These are phyloP conservation scores for Lagenidium giganteum DNA, from an alignment of 352 stramenopile species.

Conservation along the genomic window DNA sequence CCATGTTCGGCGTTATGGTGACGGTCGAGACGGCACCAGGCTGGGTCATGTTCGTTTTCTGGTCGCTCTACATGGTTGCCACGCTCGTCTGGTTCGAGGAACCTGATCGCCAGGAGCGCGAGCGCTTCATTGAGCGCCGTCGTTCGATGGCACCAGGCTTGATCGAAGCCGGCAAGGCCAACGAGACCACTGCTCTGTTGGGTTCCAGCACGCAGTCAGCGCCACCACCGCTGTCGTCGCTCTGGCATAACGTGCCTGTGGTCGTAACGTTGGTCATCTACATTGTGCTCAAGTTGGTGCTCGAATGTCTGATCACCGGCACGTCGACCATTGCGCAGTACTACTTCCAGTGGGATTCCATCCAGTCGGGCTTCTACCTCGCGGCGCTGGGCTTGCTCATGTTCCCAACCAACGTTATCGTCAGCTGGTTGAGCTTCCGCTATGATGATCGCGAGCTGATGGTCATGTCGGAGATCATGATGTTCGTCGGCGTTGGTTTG, in stretches of 20 bases:
- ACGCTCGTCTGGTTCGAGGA: constrained; percentile 64
- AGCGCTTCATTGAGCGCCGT: constrained; percentile 37
- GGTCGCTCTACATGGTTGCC: constrained; percentile 51
- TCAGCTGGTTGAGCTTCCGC: constrained; percentile 84
- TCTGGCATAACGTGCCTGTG: constrained; percentile 73
- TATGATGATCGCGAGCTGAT: constrained; percentile 93
- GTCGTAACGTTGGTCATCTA: constrained; percentile 83
- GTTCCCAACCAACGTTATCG: constrained; percentile 90
- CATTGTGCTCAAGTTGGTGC: constrained; percentile 89
- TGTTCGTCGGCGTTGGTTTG: constrained; percentile 84
- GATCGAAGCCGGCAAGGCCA: constrained; percentile 30
- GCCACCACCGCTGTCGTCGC: constrained; percentile 36
- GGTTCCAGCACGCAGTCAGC: constrained; percentile 1
- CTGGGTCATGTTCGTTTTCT: constrained; percentile 86
- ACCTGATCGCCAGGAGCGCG: constrained; percentile 45
- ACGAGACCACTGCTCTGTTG: constrained; percentile 39
- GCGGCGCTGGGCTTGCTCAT: constrained; percentile 86
- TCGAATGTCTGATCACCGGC: constrained; percentile 86
- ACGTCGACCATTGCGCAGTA: constrained; percentile 82
- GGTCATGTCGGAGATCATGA: constrained; percentile 75
- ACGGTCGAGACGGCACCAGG: constrained; percentile 88
- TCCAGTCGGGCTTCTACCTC: constrained; percentile 82
- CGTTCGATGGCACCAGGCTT: constrained; percentile 32
- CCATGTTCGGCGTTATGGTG: constrained; percentile 46
- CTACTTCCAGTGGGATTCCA: constrained; percentile 89